These are phyloP conservation scores for Amanita exitialis DNA, from an alignment of 768 basidiomycete genomes.

Conservation along the genomic window DNA sequence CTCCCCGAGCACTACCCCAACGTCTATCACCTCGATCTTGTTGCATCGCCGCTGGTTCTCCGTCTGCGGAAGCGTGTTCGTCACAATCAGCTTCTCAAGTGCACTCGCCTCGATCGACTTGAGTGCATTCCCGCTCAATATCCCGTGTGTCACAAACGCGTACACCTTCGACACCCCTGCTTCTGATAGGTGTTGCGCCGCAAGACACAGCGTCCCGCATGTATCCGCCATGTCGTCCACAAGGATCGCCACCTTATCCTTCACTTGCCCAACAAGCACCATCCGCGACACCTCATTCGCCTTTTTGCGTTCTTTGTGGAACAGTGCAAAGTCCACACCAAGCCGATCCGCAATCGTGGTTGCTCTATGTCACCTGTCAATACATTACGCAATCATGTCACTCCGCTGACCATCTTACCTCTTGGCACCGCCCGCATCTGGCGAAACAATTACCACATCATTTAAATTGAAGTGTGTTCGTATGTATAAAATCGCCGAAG, in stretches of 20 bases:
- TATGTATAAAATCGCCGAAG: slow-evolving; percentile 91
- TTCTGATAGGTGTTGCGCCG: slow-evolving; percentile 80
- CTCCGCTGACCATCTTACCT: slow-evolving; percentile 39
- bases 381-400: slow-evolving; percentile 1
- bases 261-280: slow-evolving; percentile 92
- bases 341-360: slow-evolving; percentile 95
- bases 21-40: slow-evolving; percentile 91
- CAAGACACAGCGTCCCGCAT: slow-evolving; percentile 88
- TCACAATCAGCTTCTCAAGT: slow-evolving; percentile 92
- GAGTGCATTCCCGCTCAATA: slow-evolving; percentile 85
- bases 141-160: slow-evolving; percentile 95
- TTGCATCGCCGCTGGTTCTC: slow-evolving; percentile 60
- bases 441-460: slow-evolving; percentile 91
- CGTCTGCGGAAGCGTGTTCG: slow-evolving; percentile 92
- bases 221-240: slow-evolving; percentile 99
- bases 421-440: slow-evolving; percentile 98
- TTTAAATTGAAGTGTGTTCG: slow-evolving; percentile 80
- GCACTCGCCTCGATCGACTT: slow-evolving; percentile 58
- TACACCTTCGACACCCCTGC: slow-evolving; percentile 81
- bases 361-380: slow-evolving; percentile 43
- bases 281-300: slow-evolving; percentile 92
- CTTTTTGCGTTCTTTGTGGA: slow-evolving; percentile 98
- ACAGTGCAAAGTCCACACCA: slow-evolving; percentile 95
- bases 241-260: slow-evolving; percentile 86
- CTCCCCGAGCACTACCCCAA: slow-evolving; percentile 91